Evolutionary conservation across 306 rosid species (phyloP).

Genomic region (Begonia loranthoides): DNA sequence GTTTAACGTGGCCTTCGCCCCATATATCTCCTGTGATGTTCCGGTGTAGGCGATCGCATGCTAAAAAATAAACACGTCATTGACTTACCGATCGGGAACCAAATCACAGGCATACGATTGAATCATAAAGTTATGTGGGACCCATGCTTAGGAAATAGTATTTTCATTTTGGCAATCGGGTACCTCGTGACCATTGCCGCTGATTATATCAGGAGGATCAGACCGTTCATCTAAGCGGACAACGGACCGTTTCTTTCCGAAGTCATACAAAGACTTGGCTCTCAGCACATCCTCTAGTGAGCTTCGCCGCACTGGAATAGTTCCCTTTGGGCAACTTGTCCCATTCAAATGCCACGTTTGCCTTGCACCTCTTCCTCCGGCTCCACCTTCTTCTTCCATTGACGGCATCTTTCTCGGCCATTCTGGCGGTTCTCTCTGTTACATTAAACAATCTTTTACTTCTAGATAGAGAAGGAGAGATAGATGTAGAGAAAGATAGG

Average conservation of each 20-base stretch:
- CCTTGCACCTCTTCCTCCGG: conserved; percentile 16
- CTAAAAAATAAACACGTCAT: conserved; percentile 11
- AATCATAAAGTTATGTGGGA: no score
- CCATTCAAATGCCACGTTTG: conserved; percentile 87
- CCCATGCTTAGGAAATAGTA: no score
- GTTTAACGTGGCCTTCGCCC: conserved; percentile 81
- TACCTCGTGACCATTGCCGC: conserved; percentile 88
- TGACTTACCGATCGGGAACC: no score
- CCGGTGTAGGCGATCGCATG: conserved; percentile 87
- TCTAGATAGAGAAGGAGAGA: background rate
- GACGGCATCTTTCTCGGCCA: conserved; percentile 25
- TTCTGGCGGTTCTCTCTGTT: conserved; percentile 44
- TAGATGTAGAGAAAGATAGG: background rate
- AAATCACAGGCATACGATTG: no score
- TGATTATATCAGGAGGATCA: conserved; percentile 7
- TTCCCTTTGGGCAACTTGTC: conserved; percentile 68
- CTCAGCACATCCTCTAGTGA: conserved; percentile 45
- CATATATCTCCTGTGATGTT: conserved; percentile 51
- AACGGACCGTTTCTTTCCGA: conserved; percentile 51
- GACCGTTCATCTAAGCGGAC: background rate
- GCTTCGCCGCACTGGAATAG: conserved; percentile 70
- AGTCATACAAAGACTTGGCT: conserved; percentile 68
- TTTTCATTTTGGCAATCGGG: no score
- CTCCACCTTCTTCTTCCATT: conserved; percentile 11
- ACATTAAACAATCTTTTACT: background rate